A percentile compares a stretch with the other conserved stretches of the same genome.
Conservation (phyloP, 1,284 basidiomycete genomes). For the Serendipita sp. region DNA sequence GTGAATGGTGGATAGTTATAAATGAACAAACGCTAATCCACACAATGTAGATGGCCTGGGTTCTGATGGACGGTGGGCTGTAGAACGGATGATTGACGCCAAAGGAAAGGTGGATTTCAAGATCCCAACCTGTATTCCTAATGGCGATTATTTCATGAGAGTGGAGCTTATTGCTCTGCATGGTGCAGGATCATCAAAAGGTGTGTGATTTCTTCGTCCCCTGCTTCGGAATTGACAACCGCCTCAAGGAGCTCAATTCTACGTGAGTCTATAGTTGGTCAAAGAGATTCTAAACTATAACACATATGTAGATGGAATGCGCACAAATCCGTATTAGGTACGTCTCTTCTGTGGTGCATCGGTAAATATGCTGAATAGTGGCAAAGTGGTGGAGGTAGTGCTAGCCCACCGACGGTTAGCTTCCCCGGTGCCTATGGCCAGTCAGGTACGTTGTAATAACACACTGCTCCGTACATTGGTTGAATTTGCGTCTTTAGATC, state of each 20-base stretch:
- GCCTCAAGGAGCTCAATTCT: conserved; percentile 41
- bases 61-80: conserved; percentile 13
- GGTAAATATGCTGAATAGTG: background rate
- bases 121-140: conserved; percentile 33
- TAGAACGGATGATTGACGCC: conserved; percentile 35
- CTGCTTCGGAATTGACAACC: background rate
- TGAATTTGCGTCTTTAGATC: conserved; percentile 24
- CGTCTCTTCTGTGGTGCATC: background rate
- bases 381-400: conserved; percentile 29
- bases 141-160: conserved; percentile 20
- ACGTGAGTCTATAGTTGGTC: conserved; percentile 18
- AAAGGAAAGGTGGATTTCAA: conserved; percentile 40
- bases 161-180: conserved; percentile 24
- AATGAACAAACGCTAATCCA: background rate
- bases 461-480: background rate
- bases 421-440: conserved; percentile 29
- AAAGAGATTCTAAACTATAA: background rate
- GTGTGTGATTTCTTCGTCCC: background rate
- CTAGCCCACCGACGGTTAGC: conserved; percentile 31
- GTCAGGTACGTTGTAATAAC: background rate
- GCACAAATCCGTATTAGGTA: conserved; percentile 34
- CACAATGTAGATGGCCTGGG: background rate
- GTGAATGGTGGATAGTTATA: background rate
- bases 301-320: conserved; percentile 31
- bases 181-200: conserved; percentile 14